Evolutionary conservation across 1,139 yeast genomes (phyloP), one percentile per base, ranked within the genome.

Genomic region (Scheffersomyces insectosa): DNA sequence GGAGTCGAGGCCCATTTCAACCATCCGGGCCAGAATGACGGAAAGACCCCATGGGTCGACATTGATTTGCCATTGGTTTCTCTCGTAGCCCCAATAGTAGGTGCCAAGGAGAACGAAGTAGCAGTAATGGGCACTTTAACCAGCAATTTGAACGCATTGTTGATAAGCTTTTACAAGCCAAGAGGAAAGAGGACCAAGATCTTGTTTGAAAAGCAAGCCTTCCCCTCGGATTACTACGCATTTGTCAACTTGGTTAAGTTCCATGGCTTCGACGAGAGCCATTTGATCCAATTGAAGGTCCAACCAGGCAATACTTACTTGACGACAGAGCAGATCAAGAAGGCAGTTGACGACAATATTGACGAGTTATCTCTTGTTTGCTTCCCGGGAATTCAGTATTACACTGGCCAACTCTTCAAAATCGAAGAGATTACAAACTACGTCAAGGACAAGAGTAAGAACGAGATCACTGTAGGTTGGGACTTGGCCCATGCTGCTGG

Each of bases 401-500:
- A 90, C 61, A 83, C 97, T 0, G 98, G 98, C 3, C 98, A 91
- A 62, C 71, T 72, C 30, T 90, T 91, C 59, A 88, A 88, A 39
- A 87, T 91, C 34, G 72, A 71, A 40, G 62, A 61, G 12, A 88
- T 91, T 52, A 90, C 97, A 2, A 58, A 59, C 13, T 70, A 70
- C 39, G 89, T 84, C 5, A 81, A 83, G 45, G 52, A 57, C 6
- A 66, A 52, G 52, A 44, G 48, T 16, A 36, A 43, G 28, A 42
- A 48, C 6, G 83, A 82, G 1, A 76, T 87, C 32, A 59, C 76
- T 2, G 93, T 89, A 7, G 97, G 97, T 0, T 91, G 97, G 97
- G 98, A 91, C 62, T 73, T 91, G 54, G 98, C 98, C 0, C 98
- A 91, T 62, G 97, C 96, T 0, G 95, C 76, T 1, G 98, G 97